Conservation (phyloP, 306 rosid genomes). For the Acacia confusa region DNA sequence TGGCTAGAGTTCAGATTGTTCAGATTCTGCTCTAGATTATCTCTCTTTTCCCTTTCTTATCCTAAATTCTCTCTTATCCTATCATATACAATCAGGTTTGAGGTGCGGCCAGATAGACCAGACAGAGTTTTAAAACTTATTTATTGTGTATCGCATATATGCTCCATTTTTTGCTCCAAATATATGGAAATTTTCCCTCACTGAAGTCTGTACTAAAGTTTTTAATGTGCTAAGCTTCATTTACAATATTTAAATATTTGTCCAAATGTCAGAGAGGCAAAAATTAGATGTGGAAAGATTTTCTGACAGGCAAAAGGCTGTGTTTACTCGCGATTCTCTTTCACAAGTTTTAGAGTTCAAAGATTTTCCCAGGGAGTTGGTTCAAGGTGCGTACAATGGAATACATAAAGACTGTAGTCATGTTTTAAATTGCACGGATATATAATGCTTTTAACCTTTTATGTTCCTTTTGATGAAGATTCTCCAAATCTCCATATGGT, state of each 20-base stretch:
- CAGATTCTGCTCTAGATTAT: no score
- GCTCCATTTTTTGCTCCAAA: constrained; percentile 6
- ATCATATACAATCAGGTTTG: constrained; percentile 1
- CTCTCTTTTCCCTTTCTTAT: no score
- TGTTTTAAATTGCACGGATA: not conserved
- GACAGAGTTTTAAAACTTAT: not conserved
- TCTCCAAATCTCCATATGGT: constrained; percentile 24
- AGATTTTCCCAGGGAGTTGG: constrained; percentile 57
- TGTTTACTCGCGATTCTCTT: constrained; percentile 54
- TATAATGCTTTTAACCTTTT: constrained; percentile 18
- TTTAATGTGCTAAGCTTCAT: constrained; percentile 11
- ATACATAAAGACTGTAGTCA: constrained; percentile 17
- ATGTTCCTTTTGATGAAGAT: not conserved
- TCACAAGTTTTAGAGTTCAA: constrained; percentile 49
- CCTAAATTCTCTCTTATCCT: no score
- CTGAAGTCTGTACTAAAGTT: not conserved
- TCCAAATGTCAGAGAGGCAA: constrained; percentile 47
- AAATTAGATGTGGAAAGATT: constrained; percentile 44
- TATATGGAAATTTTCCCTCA: not conserved
- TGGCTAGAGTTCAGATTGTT: no score
- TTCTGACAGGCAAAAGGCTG: constrained; percentile 41
- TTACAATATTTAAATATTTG: constrained; percentile 8
- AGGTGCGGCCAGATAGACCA: not conserved
- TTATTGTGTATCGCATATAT: not conserved
- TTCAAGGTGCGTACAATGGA: constrained; percentile 50